Percentiles rank a stretch among this genome's conserved stretches.
These are phyloP conservation scores for Mariannaea elegans DNA, from an alignment of 2,329 filamentous ascomycete genomes.

Conservation along the genomic window DNA sequence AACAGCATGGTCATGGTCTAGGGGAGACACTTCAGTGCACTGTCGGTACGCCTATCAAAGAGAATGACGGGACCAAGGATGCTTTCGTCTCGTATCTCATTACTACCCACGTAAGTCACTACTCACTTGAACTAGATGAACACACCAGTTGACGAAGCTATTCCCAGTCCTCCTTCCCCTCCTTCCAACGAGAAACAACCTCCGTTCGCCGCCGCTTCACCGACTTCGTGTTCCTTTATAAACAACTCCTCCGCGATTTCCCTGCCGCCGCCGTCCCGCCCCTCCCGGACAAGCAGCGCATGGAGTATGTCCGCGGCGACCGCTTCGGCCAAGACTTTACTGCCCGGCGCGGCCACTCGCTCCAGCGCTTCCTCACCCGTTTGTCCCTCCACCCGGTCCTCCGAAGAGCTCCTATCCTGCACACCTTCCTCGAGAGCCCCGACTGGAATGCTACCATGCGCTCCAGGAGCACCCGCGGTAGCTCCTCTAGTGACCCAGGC, in stretches of 20 bases:
- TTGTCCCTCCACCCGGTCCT: constrained; percentile 89
- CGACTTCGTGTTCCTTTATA: constrained; percentile 97
- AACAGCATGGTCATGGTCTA: constrained; percentile 68
- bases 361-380: constrained; percentile 89
- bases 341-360: constrained; percentile 83
- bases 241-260: constrained; percentile 86
- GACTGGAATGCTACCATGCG: constrained; percentile 99
- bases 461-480: constrained; percentile 73
- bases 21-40: constrained; percentile 83
- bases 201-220: constrained; percentile 91
- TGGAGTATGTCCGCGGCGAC: constrained; percentile 97
- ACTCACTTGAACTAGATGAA: background rate
- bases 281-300: constrained; percentile 97
- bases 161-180: constrained; percentile 86
- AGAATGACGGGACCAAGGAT: constrained; percentile 96
- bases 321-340: constrained; percentile 96
- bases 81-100: constrained; percentile 96
- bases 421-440: constrained; percentile 88
- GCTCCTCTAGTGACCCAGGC: constrained; percentile 57
- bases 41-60: constrained; percentile 87
- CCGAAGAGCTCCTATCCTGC: constrained; percentile 81
- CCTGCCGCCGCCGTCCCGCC: constrained; percentile 93
- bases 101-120: constrained; percentile 76
- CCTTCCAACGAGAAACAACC: constrained; percentile 85
- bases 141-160: constrained; percentile 12